Conservation (phyloP, 2,329 filamentous ascomycete genomes). For the Aspergillus brasiliensis region DNA sequence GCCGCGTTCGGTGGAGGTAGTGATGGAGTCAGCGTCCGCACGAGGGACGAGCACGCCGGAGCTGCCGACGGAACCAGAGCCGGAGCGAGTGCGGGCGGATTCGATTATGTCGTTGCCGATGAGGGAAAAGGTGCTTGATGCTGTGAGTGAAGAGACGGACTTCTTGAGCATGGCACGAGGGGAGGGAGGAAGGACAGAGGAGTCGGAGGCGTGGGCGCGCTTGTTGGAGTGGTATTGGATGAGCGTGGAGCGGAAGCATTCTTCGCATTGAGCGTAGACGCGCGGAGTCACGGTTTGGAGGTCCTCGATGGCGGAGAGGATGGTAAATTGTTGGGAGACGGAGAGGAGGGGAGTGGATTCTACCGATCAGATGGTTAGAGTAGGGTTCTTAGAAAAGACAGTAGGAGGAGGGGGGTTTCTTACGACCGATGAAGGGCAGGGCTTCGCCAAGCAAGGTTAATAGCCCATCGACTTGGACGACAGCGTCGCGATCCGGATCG, state of each 20-base stretch:
- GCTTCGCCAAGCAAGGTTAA: constrained; percentile 82
- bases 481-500: constrained; percentile 75
- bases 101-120: constrained; percentile 73
- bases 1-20: constrained; percentile 50
- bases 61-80: constrained; percentile 54
- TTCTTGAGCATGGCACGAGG: constrained; percentile 70
- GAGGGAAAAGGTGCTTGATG: constrained; percentile 65
- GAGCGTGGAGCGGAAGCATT: constrained; percentile 75
- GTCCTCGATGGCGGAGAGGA: constrained; percentile 79
- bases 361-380: constrained; percentile 18
- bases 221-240: constrained; percentile 65
- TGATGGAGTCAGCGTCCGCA: constrained; percentile 22
- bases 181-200: constrained; percentile 47
- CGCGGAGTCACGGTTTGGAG: constrained; percentile 72
- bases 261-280: constrained; percentile 73
- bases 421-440: constrained; percentile 70
- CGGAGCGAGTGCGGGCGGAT: constrained; percentile 37
- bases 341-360: constrained; percentile 63
- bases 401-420: constrained; percentile 20
- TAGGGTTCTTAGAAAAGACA: not conserved
- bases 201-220: constrained; percentile 29
- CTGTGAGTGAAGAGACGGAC: constrained; percentile 57
- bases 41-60: constrained; percentile 53
- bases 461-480: constrained; percentile 85
- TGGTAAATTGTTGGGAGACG: constrained; percentile 70